These are phyloP conservation scores for Osmanthus fragrans DNA, from an alignment of 257 asterid species.

Conservation along the genomic window DNA sequence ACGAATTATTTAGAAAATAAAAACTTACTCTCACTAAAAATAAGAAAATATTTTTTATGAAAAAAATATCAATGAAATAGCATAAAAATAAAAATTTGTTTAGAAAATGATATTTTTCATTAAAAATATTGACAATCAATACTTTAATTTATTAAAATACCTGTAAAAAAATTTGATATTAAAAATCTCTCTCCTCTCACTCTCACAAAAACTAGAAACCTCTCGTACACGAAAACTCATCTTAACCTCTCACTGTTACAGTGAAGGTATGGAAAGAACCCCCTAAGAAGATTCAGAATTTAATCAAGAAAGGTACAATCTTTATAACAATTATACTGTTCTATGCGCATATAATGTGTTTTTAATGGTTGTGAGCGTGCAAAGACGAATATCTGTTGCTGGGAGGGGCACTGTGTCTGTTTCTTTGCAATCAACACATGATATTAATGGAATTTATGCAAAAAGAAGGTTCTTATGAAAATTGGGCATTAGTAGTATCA, in stretches of 20 bases:
- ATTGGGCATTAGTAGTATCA: constrained; percentile 11
- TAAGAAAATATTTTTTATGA: too few relatives aligned
- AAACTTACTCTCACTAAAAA: too few relatives aligned
- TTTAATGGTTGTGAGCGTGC: not conserved
- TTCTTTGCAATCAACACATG: not conserved
- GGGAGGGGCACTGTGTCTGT: not conserved
- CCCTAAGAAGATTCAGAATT: constrained; percentile 6
- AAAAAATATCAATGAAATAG: too few relatives aligned
- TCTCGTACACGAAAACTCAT: not conserved
- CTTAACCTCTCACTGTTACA: not conserved
- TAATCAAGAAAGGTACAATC: constrained; percentile 22
- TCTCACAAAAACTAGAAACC: too few relatives aligned
- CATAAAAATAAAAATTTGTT: too few relatives aligned
- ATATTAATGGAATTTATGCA: not conserved
- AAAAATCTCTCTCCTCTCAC: too few relatives aligned
- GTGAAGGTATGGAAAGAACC: constrained; percentile 7
- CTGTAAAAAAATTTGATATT: too few relatives aligned
- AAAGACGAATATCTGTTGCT: constrained; percentile 8
- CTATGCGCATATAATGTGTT: constrained; percentile 2
- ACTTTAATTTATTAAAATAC: too few relatives aligned
- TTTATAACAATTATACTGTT: not conserved
- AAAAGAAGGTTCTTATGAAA: not conserved
- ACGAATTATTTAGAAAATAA: too few relatives aligned
- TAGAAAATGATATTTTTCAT: too few relatives aligned
- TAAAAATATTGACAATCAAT: too few relatives aligned